Percentiles rank a stretch among this genome's conserved stretches.
Evolutionary conservation across 108 stramenopile genomes (phyloP).

Genomic region (Parietichytrium sp.): DNA sequence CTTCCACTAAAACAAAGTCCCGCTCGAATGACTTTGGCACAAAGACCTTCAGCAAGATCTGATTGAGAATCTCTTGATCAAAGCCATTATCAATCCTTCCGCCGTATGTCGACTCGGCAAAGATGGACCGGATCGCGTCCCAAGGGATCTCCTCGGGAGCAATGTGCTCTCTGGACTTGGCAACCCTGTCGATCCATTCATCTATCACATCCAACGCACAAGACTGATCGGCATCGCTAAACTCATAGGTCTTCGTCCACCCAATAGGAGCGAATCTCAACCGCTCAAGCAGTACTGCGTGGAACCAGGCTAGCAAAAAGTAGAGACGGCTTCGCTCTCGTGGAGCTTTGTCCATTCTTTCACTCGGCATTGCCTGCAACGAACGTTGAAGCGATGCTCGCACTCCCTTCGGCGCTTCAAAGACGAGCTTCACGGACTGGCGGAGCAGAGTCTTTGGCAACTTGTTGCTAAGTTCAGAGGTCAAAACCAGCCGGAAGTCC

Average conservation of each 20-base stretch:
- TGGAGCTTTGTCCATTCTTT: constrained; percentile 48
- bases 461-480: constrained; percentile 74
- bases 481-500: constrained; percentile 62
- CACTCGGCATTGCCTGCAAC: constrained; percentile 74
- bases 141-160: constrained; percentile 54
- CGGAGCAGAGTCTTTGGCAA: constrained; percentile 69
- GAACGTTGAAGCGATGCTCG: constrained; percentile 84
- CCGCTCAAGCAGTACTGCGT: constrained; percentile 94
- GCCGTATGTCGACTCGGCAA: constrained; percentile 60
- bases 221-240: constrained; percentile 88
- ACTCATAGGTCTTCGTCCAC: constrained; percentile 91
- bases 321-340: constrained; percentile 78
- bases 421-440: constrained; percentile 47
- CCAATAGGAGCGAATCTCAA: constrained; percentile 86
- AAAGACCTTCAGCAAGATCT: neutral
- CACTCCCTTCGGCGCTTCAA: constrained; percentile 90
- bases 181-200: constrained; percentile 51
- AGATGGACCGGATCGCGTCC: constrained; percentile 55
- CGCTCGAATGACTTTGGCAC: constrained; percentile 10
- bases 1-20: neutral
- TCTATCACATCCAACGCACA: constrained; percentile 74
- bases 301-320: constrained; percentile 84
- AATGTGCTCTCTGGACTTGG: constrained; percentile 47
- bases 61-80: constrained; percentile 4
- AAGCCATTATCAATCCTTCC: constrained; percentile 48